Base-by-base conservation (phyloP, 2,329 filamentous ascomycete species). In the Incumbomyces lentus region DNA sequence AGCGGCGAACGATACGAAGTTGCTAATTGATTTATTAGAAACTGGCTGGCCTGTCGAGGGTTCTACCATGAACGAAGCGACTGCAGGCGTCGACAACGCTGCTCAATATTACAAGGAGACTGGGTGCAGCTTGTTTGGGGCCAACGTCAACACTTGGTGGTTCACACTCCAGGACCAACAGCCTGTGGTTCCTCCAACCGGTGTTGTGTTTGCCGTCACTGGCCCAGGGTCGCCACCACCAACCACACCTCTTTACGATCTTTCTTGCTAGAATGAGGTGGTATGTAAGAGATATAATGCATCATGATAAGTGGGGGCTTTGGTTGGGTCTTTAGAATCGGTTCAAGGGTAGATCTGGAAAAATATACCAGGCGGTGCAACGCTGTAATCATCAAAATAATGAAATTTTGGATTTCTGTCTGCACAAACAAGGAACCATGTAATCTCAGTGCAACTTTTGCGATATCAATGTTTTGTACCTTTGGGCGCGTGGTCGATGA, bases 11-110 rank as follows among this genome's bases (percentile, higher is more conserved):
- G 5, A 26, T 26, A 26, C 5, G 8, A 26, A 26, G 8, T 8
- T 26, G 22, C 22, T 26, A 26, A 26, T 26, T 26, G 22, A 26
- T 8, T 26, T 26, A n/a, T 26, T 8, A 16, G 79, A 83, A 70
- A 81, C 76, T 11, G 79, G 80, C 57, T 84, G 79, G 79, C 80
- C 81, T 42, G 67, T 69, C 41, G 64, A 60, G 31, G 81, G 81
- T 33, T 59, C 67, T 10, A 66, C 67, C 42, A 73, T 71, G 64
- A 76, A 77, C 44, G 55, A 72, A 61, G 79, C 75, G 44, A 69
- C 73, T 8, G 60, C 81, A 40, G 74, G 68, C 52, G 62, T 73
- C 26, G 62, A 68, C 29, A 83, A 83, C 60, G 76, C 79, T 50
- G 71, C 79, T 68, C 69, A 67, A 52, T 84, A 79, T 71, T 84